Evolutionary conservation across 208 protist species (phyloP), one percentile per base, ranked within the genome.

Genomic region (Leishmania martiniquensis): DNA sequence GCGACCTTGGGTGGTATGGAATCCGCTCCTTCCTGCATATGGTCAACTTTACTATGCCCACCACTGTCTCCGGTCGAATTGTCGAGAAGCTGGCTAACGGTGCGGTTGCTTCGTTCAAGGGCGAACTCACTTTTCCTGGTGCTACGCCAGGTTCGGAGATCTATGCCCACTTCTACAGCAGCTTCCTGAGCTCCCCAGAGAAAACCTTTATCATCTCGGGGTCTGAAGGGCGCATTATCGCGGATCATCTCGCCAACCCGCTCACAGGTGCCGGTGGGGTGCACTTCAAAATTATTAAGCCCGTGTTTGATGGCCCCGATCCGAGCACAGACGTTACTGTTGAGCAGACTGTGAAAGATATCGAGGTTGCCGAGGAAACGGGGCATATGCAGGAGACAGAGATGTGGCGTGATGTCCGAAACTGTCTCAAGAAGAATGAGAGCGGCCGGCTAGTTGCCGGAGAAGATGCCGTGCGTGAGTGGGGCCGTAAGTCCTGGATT

Each of bases 1-100:
- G 89, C 25, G 91, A 95, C 74, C 32, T 88, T 44, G 87, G 87
- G n/a, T 95, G 89, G 91, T 90, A 92, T 75, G 78, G 68, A 51
- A 82, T 90, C 54, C 84, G 87, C 47, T 83, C 72, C 4, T 82
- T 91, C 51, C 74, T 94, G 66, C 90, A 94, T 52, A 59, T 94
- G 34, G 80, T 94, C 66, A 60, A 85, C 67, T 85, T 88, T 25
- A 42, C 55, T 17, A 85, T 87, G 80, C 86, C 90, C 4, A 78
- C 70, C 17, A 72, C 81, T 4, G 87, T 94, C 25, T 75, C 84
- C 0, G 87, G 88, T 4, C 81, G 88, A 29, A 83, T 95, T 49
- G 72, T 86, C 9, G 80, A 89, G 66, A 65, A 87, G 62, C 85
- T 75, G 37, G 59, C 47, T 2, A 80, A 85, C 49, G 87, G 86